Evolutionary conservation across 2,329 filamentous ascomycete species (phyloP), one percentile per base, ranked within the genome.

Genomic region (Ceratocystis huliohia): DNA sequence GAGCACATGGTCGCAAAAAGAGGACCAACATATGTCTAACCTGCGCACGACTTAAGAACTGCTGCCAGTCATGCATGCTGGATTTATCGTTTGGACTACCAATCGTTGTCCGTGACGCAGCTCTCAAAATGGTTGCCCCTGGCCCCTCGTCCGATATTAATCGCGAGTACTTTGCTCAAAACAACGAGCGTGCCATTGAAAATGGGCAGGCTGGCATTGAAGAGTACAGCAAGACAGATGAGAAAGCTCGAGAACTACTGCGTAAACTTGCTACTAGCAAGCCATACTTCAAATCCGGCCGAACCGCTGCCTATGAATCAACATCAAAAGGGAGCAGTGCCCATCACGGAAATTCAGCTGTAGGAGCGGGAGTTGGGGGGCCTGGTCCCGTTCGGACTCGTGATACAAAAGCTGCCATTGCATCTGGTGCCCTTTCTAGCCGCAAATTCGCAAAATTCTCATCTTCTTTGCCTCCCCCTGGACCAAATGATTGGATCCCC

Each of bases 1-100:
- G 94, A 67, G 94, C 92, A 2, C 82, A 84, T 69, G 86, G 91
- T 30, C 89, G 92, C 69, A 92, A 93, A 75, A 96, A 95, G 78
- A 87, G 89, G 70, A 97, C 93, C 65, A 96, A 90, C 72, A 95
- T 97, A 72, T 99, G 94, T 76, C 81, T 99, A 28, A 99, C 94
- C 50, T 99, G 94, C 79, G 93, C 94, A 25, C 88, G 94, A 57
- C 82, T 97, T 70, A 99, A 99, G 78, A 99, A 99, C 79, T 97
- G 94, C 79, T 99, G 94, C 74, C 94, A 99, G 79, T 93, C 88
- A 78, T 99, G 94, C 80, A 97, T 97, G 91, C 87, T 99, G 65
- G 94, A 99, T 81, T 79, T 99, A 68, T 93, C 90, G 13, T 99
- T 97, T 73, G 95, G 94, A 28, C 81, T 99, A 33, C 94, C 94